These are phyloP conservation scores for Leishmania major DNA, from an alignment of 208 protist genomes.

Conservation along the genomic window DNA sequence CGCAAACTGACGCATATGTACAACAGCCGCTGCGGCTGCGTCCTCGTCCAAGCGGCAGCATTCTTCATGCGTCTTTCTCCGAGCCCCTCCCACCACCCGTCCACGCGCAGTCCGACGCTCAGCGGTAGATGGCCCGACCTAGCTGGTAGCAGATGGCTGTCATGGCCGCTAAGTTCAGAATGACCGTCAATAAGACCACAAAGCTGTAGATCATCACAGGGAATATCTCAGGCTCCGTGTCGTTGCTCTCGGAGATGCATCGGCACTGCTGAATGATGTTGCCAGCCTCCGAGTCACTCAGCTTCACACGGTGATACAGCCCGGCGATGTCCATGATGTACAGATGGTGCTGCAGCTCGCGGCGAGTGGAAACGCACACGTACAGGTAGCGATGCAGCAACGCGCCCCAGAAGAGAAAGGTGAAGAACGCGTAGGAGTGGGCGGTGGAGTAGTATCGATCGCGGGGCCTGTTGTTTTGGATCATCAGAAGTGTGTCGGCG, in stretches of 20 bases:
- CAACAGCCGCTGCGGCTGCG: not conserved
- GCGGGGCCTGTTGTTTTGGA: constrained; percentile 18
- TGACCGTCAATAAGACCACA: constrained; percentile 27
- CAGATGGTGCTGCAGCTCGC: constrained; percentile 50
- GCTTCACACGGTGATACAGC: constrained; percentile 62
- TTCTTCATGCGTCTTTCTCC: not conserved
- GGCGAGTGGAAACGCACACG: constrained; percentile 36
- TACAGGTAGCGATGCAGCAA: constrained; percentile 68
- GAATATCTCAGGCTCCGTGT: constrained; percentile 60
- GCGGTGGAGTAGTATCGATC: constrained; percentile 47
- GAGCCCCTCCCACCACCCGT: not conserved
- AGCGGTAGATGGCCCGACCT: constrained; percentile 35
- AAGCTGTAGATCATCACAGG: constrained; percentile 26
- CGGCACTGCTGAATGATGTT: constrained; percentile 60
- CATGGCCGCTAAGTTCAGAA: constrained; percentile 44
- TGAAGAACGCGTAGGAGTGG: constrained; percentile 67
- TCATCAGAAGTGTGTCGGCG: constrained; percentile 45
- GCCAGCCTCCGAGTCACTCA: constrained; percentile 32
- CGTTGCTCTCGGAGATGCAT: constrained; percentile 36
- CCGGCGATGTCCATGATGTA: constrained; percentile 74
- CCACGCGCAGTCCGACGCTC: not conserved
- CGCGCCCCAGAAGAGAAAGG: constrained; percentile 52
- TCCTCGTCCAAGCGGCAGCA: not conserved
- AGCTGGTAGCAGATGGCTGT: constrained; percentile 45
- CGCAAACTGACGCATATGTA: not conserved